Conservation (phyloP, 768 basidiomycete species). For the Pleurotus ostreatus region DNA sequence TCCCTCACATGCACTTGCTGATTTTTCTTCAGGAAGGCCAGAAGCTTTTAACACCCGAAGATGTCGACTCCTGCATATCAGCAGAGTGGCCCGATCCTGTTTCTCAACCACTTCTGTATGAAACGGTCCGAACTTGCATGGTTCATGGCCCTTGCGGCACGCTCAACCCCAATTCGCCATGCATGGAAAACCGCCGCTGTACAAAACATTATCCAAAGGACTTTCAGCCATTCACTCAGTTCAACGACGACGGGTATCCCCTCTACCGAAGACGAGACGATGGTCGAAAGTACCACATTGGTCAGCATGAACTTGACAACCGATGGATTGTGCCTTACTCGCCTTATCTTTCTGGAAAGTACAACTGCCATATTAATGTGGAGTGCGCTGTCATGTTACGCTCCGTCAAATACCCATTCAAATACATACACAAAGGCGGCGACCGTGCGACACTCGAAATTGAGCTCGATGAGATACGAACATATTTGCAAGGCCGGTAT, state of each 20-base stretch:
- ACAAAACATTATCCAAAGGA: conserved; percentile 33
- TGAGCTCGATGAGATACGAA: no score
- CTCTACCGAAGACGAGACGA: conserved; percentile 23
- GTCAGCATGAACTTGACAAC: conserved; percentile 21
- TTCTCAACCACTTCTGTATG: conserved; percentile 28
- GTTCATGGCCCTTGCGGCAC: conserved; percentile 33
- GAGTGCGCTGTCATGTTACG: conserved; percentile 30
- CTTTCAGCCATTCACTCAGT: conserved; percentile 23
- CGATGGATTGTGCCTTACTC: conserved; percentile 33
- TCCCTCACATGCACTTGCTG: conserved; percentile 52
- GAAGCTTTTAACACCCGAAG: conserved; percentile 29
- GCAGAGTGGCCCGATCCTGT: conserved; percentile 33
- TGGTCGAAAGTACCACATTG: conserved; percentile 9
- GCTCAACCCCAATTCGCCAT: conserved; percentile 18
- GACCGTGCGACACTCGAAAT: no score
- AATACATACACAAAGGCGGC: conserved; percentile 40
- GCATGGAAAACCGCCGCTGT: conserved; percentile 33
- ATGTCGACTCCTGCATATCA: conserved; percentile 31
- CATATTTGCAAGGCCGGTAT: no score
- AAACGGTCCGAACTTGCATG: conserved; percentile 29
- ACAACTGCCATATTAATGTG: conserved; percentile 41
- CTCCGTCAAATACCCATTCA: conserved; percentile 38
- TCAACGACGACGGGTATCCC: conserved; percentile 33
- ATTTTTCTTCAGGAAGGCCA: conserved; percentile 31
- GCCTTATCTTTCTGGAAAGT: conserved; percentile 25